Evolutionary conservation across 2,329 filamentous ascomycete genomes (phyloP).

Genomic region (Eurotiales sp.): DNA sequence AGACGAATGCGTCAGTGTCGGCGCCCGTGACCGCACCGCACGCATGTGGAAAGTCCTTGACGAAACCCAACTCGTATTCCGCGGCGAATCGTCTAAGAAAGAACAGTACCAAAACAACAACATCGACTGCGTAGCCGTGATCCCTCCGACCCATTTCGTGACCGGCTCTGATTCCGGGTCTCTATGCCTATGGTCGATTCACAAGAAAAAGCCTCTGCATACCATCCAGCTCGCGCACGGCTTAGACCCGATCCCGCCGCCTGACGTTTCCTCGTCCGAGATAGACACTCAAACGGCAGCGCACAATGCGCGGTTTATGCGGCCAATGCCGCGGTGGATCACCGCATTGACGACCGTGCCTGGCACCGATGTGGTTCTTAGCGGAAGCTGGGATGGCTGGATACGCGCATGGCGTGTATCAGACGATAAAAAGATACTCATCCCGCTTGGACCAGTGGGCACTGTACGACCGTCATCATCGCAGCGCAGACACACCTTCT

Average conservation of each 20-base stretch:
- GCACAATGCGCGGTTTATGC: constrained; percentile 44
- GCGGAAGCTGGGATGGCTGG: constrained; percentile 90
- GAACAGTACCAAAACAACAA: constrained; percentile 67
- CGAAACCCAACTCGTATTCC: constrained; percentile 91
- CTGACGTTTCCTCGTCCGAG: constrained; percentile 71
- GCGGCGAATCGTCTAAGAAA: constrained; percentile 61
- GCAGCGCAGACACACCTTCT: constrained; percentile 32
- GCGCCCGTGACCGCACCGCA: constrained; percentile 84
- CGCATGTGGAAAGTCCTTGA: constrained; percentile 94
- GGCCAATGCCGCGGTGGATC: constrained; percentile 74
- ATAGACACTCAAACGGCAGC: constrained; percentile 55
- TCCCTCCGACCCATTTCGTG: constrained; percentile 87
- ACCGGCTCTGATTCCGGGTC: constrained; percentile 91
- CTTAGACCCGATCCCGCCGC: constrained; percentile 66
- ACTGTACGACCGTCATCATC: constrained; percentile 22
- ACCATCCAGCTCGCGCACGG: constrained; percentile 80
- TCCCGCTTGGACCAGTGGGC: constrained; percentile 66
- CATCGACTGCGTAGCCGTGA: constrained; percentile 86
- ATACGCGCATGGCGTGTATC: constrained; percentile 81
- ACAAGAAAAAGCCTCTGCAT: constrained; percentile 92
- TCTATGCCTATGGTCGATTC: constrained; percentile 78
- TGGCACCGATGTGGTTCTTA: constrained; percentile 85
- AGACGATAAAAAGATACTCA: constrained; percentile 75
- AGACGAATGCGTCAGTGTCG: constrained; percentile 87
- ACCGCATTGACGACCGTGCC: constrained; percentile 83